These are phyloP conservation scores for Panellus pusillus DNA, from an alignment of 768 basidiomycete genomes.

Conservation along the genomic window DNA sequence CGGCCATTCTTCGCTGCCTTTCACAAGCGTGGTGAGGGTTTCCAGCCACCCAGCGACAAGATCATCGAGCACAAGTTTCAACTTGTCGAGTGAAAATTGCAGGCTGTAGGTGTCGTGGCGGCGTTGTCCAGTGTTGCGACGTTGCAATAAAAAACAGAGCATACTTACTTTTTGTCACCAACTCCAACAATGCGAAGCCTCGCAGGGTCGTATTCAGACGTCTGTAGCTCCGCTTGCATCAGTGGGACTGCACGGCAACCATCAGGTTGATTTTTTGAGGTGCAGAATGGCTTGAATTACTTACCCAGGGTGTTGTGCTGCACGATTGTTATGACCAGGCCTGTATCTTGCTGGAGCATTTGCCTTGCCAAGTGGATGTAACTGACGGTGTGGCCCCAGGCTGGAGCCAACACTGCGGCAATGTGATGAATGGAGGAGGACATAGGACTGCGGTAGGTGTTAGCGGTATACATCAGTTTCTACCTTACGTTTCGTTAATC, in stretches of 20 bases:
- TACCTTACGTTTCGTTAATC: no score
- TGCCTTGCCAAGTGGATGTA: constrained; percentile 4
- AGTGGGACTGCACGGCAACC: background rate
- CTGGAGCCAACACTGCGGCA: background rate
- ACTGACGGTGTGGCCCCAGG: no score
- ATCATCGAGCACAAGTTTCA: background rate
- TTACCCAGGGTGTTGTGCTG: constrained; percentile 8
- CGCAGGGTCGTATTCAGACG: background rate
- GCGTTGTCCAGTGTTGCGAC: no score
- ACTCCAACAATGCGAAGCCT: constrained; percentile 8
- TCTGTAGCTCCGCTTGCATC: constrained; percentile 3
- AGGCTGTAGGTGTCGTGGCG: no score
- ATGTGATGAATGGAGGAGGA: background rate
- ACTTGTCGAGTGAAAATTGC: background rate
- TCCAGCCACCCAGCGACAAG: constrained; percentile 9
- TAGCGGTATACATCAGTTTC: no score
- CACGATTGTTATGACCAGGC: no score
- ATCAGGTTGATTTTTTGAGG: background rate
- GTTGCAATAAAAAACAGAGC: background rate
- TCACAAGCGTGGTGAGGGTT: background rate
- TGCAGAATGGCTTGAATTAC: background rate
- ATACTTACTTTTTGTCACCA: background rate
- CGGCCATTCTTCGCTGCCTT: background rate
- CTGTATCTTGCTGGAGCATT: constrained; percentile 1
- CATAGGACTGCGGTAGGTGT: no score